Base-by-base conservation (phyloP, 2,329 filamentous ascomycete genomes). In the Diaporthe sp. region DNA sequence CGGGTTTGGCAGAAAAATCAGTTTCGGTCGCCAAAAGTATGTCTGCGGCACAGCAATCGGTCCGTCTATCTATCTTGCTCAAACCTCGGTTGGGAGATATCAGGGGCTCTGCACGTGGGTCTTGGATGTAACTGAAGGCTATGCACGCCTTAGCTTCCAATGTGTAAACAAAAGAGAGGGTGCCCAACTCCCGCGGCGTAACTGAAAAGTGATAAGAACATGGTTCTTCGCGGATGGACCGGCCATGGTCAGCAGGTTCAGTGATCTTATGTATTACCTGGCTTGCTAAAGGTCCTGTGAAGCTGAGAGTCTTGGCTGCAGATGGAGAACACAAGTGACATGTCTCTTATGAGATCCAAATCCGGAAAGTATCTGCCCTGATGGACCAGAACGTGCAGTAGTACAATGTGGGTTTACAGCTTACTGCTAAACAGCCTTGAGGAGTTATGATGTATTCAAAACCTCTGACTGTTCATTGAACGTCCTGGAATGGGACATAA, bases 251-350 rank as follows among this genome's bases (percentile, higher is more conserved):
- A 12, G 22, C 5, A 22, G 33, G 33, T 25, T 22, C 19, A 35
- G 40, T 28, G 10, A 28, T 30, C 8, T 22, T 10, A 17, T 58
- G 10, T 2, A n/a, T 42, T 61, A 19, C 58, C 38, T 61, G n/a
- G 33, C 4, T 19, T 15, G 57, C 35, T 17, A 40, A 28, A 61
- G 58, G 13, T 42, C 12, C 38, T 19, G n/a, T 61, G 58, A 61
- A 42, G 35, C 58, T 42, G 55, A 58, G 38, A 28, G 22, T 22
- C 58, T 42, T 61, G 35, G 58, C 58, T 61, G 58, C 58, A 42
- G 28, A 9, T 19, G 2, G 15, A 30, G 15, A 9, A 22, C 42
- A 22, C 7, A 22, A 45, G 42, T 45, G 42, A 45, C 42, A 45
- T 9, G 42, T 45, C 42, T 45, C 42, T 45, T 45, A 0, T 9